phyloP scores from a whole-genome alignment of 805 yeast genomes.

The Maudiozyma pseudohumilis region DNA sequence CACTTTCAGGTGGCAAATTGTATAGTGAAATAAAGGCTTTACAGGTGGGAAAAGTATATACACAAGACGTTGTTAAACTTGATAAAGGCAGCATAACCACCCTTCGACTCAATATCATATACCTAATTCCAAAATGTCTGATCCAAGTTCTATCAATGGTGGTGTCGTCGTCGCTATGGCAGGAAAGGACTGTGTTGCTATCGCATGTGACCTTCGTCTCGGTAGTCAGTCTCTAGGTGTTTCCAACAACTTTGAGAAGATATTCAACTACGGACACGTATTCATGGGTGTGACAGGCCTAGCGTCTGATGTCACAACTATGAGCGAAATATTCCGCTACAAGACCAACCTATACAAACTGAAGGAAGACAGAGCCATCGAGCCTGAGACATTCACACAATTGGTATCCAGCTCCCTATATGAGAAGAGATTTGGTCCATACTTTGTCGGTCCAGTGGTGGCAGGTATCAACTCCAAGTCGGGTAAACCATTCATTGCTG shows the following conservation, averaged over 20 bases:
- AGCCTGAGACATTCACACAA: slow-evolving; percentile 89
- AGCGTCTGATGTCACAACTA: slow-evolving; percentile 87
- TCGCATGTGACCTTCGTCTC: slow-evolving; percentile 88
- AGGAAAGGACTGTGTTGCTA: slow-evolving; percentile 97
- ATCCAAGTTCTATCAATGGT: slow-evolving; percentile 75
- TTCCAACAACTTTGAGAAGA: slow-evolving; percentile 85
- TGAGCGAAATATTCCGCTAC: slow-evolving; percentile 69
- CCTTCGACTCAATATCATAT: too few species aligned
- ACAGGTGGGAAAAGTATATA: too few species aligned
- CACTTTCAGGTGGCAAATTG: too few species aligned
- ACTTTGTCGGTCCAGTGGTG: slow-evolving; percentile 91
- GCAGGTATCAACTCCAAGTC: slow-evolving; percentile 87
- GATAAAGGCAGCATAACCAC: too few species aligned
- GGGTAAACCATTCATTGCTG: slow-evolving; percentile 81
- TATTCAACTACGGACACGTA: slow-evolving; percentile 76
- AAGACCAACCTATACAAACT: slow-evolving; percentile 83
- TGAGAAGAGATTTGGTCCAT: slow-evolving; percentile 90
- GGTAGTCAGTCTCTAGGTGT: slow-evolving; percentile 92
- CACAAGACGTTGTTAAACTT: too few species aligned
- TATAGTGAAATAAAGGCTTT: too few species aligned
- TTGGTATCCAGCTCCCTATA: slow-evolving; percentile 83
- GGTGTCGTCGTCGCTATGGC: slow-evolving; percentile 98
- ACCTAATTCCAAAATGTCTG: slow-evolving; percentile 42
- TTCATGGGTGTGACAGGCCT: slow-evolving; percentile 90
- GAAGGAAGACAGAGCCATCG: slow-evolving; percentile 83